Percentiles rank a stretch among this genome's conserved stretches.
Conservation (phyloP, 306 rosid species). For the Purshia tridentata region DNA sequence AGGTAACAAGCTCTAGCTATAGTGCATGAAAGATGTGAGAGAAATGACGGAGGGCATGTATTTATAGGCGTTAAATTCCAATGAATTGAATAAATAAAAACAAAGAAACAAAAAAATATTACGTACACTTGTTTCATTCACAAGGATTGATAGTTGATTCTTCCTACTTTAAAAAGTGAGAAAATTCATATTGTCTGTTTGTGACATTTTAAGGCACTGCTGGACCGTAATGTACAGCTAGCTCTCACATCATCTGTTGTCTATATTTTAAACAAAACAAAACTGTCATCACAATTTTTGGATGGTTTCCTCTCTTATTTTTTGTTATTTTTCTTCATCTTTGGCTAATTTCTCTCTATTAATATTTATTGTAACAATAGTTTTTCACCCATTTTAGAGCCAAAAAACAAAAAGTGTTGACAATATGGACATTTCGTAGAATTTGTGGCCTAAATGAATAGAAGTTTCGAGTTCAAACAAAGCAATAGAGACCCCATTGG, state of each 20-base stretch:
- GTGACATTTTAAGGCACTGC: background rate
- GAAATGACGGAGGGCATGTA: background rate
- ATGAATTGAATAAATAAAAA: background rate
- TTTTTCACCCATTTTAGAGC: background rate
- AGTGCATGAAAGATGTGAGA: background rate
- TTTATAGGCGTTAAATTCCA: background rate
- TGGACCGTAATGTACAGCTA: background rate
- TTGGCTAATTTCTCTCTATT: background rate
- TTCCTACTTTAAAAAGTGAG: background rate
- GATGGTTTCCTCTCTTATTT: background rate
- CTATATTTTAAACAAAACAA: background rate
- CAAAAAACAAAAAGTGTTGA: background rate
- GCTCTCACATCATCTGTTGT: background rate
- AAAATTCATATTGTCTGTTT: background rate
- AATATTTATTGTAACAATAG: background rate
- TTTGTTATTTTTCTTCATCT: background rate
- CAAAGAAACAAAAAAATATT: background rate
- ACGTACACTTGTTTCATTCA: conserved; percentile 11
- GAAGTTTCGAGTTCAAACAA: background rate
- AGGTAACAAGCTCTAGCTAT: background rate
- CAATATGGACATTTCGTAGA: conserved; percentile 8
- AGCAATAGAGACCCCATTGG: background rate
- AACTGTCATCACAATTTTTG: no score
- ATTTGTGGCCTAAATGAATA: background rate
- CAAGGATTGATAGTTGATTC: background rate